Conservation (phyloP, 2,329 filamentous ascomycete genomes). For the Xylariomycetidae sp. region DNA sequence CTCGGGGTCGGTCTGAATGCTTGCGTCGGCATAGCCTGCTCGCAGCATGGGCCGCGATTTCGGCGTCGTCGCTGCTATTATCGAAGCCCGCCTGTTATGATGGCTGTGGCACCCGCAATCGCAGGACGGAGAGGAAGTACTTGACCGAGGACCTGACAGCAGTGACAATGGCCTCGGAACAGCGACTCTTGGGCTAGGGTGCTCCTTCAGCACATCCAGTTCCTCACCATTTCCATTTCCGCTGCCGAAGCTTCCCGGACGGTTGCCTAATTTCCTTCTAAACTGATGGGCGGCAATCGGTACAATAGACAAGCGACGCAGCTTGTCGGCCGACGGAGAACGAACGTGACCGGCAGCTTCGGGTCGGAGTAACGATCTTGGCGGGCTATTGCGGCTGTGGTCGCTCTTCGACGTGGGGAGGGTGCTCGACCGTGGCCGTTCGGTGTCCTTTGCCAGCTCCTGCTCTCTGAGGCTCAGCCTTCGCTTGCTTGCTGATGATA, state of each 20-base stretch:
- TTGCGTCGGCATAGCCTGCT: constrained; percentile 19
- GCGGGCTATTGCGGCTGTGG: constrained; percentile 7
- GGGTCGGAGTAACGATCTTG: constrained; percentile 5
- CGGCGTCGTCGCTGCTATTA: not conserved
- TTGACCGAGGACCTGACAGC: not conserved
- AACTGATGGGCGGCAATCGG: constrained; percentile 13
- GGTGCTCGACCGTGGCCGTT: constrained; percentile 20
- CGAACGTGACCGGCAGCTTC: constrained; percentile 8
- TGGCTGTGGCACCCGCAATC: constrained; percentile 7
- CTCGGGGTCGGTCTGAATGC: constrained; percentile 22
- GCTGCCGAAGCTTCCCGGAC: constrained; percentile 17
- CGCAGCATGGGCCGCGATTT: constrained; percentile 3
- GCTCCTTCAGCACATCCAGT: constrained; percentile 17
- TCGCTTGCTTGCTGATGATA: constrained; percentile 7
- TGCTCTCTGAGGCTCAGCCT: constrained; percentile 8
- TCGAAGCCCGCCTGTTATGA: too few species aligned
- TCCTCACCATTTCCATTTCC: too few species aligned
- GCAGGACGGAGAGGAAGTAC: not conserved
- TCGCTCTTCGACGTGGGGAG: constrained; percentile 13
- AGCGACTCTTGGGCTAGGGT: constrained; percentile 12
- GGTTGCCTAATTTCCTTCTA: constrained; percentile 12
- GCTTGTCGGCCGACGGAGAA: constrained; percentile 13
- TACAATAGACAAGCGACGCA: constrained; percentile 11
- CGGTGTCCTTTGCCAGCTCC: constrained; percentile 5
- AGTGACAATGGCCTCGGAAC: not conserved